Base-by-base conservation (phyloP, 257 asterid genomes). In the Solanum lycopersicoides region DNA sequence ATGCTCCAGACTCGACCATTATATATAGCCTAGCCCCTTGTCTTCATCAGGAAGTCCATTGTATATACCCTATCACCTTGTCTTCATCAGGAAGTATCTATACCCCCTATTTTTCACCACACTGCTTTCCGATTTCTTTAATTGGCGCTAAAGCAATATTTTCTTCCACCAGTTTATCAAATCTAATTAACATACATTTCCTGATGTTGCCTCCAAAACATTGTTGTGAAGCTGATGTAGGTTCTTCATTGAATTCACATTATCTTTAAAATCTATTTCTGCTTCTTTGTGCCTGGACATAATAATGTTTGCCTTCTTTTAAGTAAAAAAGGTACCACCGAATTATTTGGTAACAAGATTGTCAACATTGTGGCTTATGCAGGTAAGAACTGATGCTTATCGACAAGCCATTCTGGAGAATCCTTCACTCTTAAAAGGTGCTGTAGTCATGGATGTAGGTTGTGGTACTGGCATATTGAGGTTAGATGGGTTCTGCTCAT, bases 391-490 rank as follows among this genome's bases (percentile, higher is more conserved):
- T 13, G 97, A 95, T 91, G 93, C 98, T 18, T 97, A 95, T 75
- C 93, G 93, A 89, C 91, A 93, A 91, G 98, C 99, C 87, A 92
- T 97, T 60, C 18, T 92, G 92, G 95, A 93, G 89, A 97, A 97
- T 87, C 99, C 98, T 84, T 95, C 98, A 89, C 94, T 97, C 80
- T 86, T 97, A 30, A 90, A 85, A 83, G 93, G 91, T 72, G 94
- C 98, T 73, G 95, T 91, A 63, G 98, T 95, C 50, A 95, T 97
- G 99, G 99, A 97, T 89, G 95, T 97, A 11, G 99, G 99, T 75
- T 97, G 99, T 87, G 99, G 99, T 74, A 97, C 99, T 87, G 99
- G 99, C 91, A 97, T 97, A 88, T 90, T 97, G 80, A 96, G 99
- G 99, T 95, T 87, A 18, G 92, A 72, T 28, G 50, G 59, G 69